Evolutionary conservation across 495 filamentous ascomycete genomes (phyloP).

Genomic region (Patellaria atrata): DNA sequence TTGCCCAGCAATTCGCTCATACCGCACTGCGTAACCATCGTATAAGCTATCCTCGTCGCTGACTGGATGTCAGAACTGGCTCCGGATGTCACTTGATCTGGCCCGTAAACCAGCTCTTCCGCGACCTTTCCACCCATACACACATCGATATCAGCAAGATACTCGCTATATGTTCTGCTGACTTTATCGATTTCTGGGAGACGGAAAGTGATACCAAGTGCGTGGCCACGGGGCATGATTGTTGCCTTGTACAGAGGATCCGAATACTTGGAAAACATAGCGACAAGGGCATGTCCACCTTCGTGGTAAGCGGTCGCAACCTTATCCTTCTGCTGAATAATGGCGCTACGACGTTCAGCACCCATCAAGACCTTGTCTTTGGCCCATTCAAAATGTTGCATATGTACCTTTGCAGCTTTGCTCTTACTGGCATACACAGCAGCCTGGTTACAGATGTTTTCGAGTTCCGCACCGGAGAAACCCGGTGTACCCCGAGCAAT

Average conservation of each 20-base stretch:
- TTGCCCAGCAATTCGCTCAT: conserved; percentile 85
- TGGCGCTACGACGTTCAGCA: conserved; percentile 70
- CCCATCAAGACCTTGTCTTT: conserved; percentile 99
- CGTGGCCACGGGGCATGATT: conserved; percentile 76
- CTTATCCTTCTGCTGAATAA: conserved; percentile 79
- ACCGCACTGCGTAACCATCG: conserved; percentile 72
- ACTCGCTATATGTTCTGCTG: conserved; percentile 56
- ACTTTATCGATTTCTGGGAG: conserved; percentile 85
- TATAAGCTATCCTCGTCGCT: conserved; percentile 66
- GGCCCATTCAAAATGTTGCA: conserved; percentile 85
- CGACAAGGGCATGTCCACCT: conserved; percentile 85
- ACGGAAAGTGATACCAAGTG: conserved; percentile 70
- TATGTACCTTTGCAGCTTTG: conserved; percentile 55
- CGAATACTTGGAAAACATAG: conserved; percentile 57
- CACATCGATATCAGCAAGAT: conserved; percentile 62
- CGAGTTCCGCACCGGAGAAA: conserved; percentile 87
- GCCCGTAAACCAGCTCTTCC: conserved; percentile 81
- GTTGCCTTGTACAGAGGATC: conserved; percentile 89
- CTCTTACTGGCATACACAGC: conserved; percentile 79
- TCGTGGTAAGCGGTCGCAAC: conserved; percentile 92
- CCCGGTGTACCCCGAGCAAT: conserved; percentile 80
- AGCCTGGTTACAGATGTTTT: conserved; percentile 93
- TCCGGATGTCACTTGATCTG: conserved; percentile 75
- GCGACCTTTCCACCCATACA: conserved; percentile 87
- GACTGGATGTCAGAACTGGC: conserved; percentile 48